Base-by-base conservation (phyloP, 768 basidiomycete genomes). In the Filobasidium floriforme region DNA sequence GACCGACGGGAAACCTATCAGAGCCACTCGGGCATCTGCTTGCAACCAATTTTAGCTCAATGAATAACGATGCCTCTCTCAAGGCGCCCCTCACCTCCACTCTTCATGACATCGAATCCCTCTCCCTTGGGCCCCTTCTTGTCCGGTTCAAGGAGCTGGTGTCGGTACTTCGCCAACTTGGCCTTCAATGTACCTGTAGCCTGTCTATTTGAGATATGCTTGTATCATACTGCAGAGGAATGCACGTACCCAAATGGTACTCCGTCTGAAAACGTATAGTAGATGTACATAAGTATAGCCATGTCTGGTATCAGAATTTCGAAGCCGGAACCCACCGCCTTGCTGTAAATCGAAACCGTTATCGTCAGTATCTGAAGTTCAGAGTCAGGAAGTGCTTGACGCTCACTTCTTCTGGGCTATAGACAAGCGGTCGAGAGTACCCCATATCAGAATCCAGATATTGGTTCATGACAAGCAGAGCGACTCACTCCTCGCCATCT, bases 381-480 rank as follows among this genome's bases (percentile, higher is more conserved):
- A 46, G n/a, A 32, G 28, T 29, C 24, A n/a, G 32, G 44, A 26
- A 40, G 7, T 57, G 63, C 54, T 62, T 65, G 22, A 73, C 76
- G 87, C 92, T 84, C 90, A 94, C 80, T 97, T 97, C 82, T 97
- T 97, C 81, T 94, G 92, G 60, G 91, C 90, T 92, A 28, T 19
- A 37, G 7, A 37, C 63, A 51, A 67, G 19, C n/a, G 65, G 11
- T 43, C 41, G 15, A 37, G 6, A 28, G 29, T 14, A 49, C 24
- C 3, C 32, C 49, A 9, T 55, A 59, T 70, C 41, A 41, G 59
- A 37, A 43, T 12, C 29, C 15, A 6, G 37, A 60, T 59, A 66
- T 52, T 29, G 40, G 32, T 41, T 41, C 57, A 22, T 22, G 59
- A 28, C 40, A 51, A 61, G n/a, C 52, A 26, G 44, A 22, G 54